Base-by-base conservation (phyloP, 1,139 yeast genomes). In the Ashbya aceris region DNA sequence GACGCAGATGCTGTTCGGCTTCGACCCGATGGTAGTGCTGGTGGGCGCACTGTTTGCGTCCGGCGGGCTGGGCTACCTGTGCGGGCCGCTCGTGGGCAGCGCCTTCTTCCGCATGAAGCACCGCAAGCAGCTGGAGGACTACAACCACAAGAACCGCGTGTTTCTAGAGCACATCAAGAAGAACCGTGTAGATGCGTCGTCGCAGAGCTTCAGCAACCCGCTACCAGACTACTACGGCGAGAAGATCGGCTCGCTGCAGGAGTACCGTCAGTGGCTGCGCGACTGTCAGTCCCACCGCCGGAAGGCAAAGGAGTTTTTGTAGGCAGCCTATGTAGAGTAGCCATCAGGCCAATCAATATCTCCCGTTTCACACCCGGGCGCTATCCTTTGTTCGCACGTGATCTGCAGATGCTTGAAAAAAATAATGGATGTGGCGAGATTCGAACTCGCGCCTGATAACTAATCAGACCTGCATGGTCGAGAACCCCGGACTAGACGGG, bases 141-240 rank as follows among this genome's bases (percentile, higher is more conserved):
- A 73, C 62, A 68, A 68, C 49, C 51, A 62, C 40, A 87, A 83
- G 67, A 91, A 91, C 58, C 74, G 77, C 51, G 70, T 73, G 36
- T 91, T 89, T 54, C 70, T 89, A 60, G 73, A 75, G 49, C 91
- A 78, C 58, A 75, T 91, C 50, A 77, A 76, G 54, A 68, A 69
- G 46, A 83, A 86, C 64, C 73, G 98, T 54, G 96, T 89, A 34
- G 95, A 91, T 64, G 96, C 98, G 9, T 75, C 89, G n/a, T 79
- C 85, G 42, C 96, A 87, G 66, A 79, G 89, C 56, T 81, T 86
- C 65, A 77, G 91, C 47, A 91, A 91, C 65, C 98, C 97, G 8
- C 95, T 91, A 35, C 96, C 97, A 13, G 98, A 91, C 63, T 93
- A 87, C 66, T 91, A 91, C 60, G 98, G 98, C 29, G 98, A 91